Evolutionary conservation across 202 grass and related monocot species (phyloP).

Genomic region (Panicum virgatum): DNA sequence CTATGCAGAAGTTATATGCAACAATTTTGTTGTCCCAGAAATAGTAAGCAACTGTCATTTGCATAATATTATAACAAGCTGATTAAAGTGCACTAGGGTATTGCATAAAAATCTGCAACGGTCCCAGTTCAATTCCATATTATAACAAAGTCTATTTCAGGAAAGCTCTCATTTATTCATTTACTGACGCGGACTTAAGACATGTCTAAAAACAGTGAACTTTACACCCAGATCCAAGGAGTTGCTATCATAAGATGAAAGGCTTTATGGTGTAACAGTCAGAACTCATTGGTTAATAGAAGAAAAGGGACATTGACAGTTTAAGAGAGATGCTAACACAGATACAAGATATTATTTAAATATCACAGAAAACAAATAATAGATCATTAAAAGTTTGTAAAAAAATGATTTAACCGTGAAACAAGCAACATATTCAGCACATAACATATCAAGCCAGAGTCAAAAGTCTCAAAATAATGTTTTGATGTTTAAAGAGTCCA

Average conservation of each 20-base stretch:
- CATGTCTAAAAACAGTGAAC: neutral
- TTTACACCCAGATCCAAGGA: neutral
- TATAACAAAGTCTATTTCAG: neutral
- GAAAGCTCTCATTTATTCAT: neutral
- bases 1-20: neutral
- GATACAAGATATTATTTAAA: neutral
- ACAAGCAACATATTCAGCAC: neutral
- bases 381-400: neutral
- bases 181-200: neutral
- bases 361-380: neutral
- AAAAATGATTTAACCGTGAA: neutral
- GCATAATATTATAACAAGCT: neutral
- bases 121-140: neutral
- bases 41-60: neutral
- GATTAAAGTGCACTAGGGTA: neutral
- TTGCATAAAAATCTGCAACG: neutral
- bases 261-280: neutral
- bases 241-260: neutral
- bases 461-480: neutral
- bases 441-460: neutral
- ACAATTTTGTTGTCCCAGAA: neutral
- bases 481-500: neutral
- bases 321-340: neutral
- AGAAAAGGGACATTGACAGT: neutral
- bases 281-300: neutral